Evolutionary conservation across 2,329 filamentous ascomycete genomes (phyloP), one percentile per base, ranked within the genome.

Genomic region (Magnaporthiopsis incrustans): DNA sequence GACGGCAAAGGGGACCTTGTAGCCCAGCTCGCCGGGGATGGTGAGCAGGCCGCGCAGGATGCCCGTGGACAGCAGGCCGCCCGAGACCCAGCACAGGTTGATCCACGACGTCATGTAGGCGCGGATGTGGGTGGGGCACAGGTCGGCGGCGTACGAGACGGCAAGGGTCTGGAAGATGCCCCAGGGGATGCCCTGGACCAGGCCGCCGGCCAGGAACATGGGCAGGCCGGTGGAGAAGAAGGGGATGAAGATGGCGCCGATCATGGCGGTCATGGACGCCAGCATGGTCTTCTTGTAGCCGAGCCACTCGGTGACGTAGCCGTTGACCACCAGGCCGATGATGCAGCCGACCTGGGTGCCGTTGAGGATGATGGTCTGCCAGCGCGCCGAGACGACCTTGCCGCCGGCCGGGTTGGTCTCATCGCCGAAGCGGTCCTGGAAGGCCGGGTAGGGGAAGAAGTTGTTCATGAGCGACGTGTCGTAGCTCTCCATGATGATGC

Each of bases 281-380:
- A 85, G 76, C 30, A 82, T 81, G 0, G 80, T 84, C 69, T 77
- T 76, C 65, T 78, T 78, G 70, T 83, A 82, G 0, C 82, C 82
- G 30, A 76, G 80, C 2, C 77, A 74, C 64, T 87, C 82, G 0
- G 80, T 75, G 0, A 81, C 70, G 72, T 78, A 81, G 10, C 84
- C 84, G 25, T 80, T 82, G 27, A 84, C 65, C 30, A 85, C 75
- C 1, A 85, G 72, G 0, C 85, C 85, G 14, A 85, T 68, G 61
- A 87, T 83, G 68, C 83, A 79, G 15, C 84, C 84, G 1, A 80
- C 79, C 2, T 79, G 74, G 0, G 80, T 79, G n/a, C 81, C 84
- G 64, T 85, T 85, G 8, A 78, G 79, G 2, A 87, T 70, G 0
- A 78, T 84, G 1, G 82, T 80, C 70, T 86, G 84, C 85, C 85